A percentile compares a stretch with the other conserved stretches of the same genome.
These are phyloP conservation scores for Triticum monococcum DNA, from an alignment of 176 grass and related monocot genomes.

Conservation along the genomic window DNA sequence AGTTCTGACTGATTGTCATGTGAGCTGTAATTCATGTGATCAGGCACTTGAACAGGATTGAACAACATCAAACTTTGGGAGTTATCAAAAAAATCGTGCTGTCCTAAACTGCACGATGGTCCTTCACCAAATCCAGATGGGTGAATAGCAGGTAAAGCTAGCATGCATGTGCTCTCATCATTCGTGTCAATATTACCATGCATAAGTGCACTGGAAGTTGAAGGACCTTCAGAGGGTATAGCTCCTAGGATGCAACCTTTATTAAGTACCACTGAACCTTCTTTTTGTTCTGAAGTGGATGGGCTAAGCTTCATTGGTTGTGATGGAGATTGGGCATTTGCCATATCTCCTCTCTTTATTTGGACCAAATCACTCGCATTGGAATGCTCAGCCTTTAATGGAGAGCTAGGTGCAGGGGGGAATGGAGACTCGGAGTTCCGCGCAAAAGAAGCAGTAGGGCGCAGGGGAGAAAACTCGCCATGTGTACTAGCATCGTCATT, in stretches of 20 bases:
- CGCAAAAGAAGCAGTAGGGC: constrained; percentile 20
- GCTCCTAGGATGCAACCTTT: constrained; percentile 33
- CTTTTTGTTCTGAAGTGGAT: constrained; percentile 48
- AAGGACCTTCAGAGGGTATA: constrained; percentile 39
- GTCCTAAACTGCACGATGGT: constrained; percentile 31
- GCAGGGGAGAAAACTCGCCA: constrained; percentile 25
- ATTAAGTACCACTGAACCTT: constrained; percentile 32
- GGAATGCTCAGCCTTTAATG: constrained; percentile 38
- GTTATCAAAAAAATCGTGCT: constrained; percentile 38
- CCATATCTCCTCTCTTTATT: constrained; percentile 46
- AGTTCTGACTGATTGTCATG: constrained; percentile 40
- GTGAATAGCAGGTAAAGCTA: constrained; percentile 35
- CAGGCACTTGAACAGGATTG: constrained; percentile 36
- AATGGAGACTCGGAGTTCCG: constrained; percentile 31
- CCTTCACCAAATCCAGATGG: constrained; percentile 47
- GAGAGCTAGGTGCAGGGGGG: constrained; percentile 33
- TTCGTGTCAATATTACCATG: constrained; percentile 21
- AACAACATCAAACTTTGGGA: constrained; percentile 34
- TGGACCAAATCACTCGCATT: constrained; percentile 30
- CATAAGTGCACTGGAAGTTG: constrained; percentile 21
- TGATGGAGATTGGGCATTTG: constrained; percentile 31
- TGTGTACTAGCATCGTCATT: constrained; percentile 51
- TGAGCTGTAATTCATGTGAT: constrained; percentile 40
- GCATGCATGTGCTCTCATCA: constrained; percentile 42
- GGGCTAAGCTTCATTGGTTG: constrained; percentile 25